Base-by-base conservation (phyloP, 768 basidiomycete species). In the Fomitopsis pulvina region DNA sequence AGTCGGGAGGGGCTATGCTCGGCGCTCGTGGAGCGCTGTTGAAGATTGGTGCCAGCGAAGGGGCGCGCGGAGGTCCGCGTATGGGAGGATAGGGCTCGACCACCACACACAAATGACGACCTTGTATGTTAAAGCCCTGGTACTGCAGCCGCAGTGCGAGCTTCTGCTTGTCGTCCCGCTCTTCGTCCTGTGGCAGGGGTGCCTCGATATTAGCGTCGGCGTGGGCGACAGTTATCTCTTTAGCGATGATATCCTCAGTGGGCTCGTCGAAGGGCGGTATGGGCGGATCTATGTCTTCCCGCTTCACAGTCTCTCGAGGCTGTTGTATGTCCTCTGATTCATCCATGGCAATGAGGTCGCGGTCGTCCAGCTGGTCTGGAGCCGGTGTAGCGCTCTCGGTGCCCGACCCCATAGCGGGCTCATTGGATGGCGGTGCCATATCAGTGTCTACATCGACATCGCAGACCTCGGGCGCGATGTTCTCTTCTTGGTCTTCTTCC, bases 31-130 rank as follows among this genome's bases (percentile, higher is more conserved):
- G 51, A 4, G 54, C 56, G 7, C 57, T 56, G 38, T 65, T n/a
- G 53, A 65, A 56, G 47, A 63, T 52, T 12, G 68, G 63, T 18
- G 57, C 59, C 12, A 64, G 54, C 3, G 73, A 67, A 14, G 61
- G 64, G 11, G 61, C 60, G 32, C 64, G 68, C 1, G 68, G 56
- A 29, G 60, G 56, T 3, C 65, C 55, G 29, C 71, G 75, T 30
- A 80, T 60, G 12, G 77, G 67, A 3, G 86, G 83, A 74, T 81
- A 89, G 14, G 90, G 91, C 62, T 92, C 90, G 14, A 91, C 81
- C 21, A 92, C 83, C 29, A 92, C 75, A 60, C 86, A 89, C 16
- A 92, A 74, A 63, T 85, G 89, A 47, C 80, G 78, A 0, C 81
- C 83, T 50, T 78, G 76, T 42, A 90, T 81, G 46, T 67, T 73